Conservation (phyloP, 352 stramenopile species). For the Stramenopiles sp. region DNA sequence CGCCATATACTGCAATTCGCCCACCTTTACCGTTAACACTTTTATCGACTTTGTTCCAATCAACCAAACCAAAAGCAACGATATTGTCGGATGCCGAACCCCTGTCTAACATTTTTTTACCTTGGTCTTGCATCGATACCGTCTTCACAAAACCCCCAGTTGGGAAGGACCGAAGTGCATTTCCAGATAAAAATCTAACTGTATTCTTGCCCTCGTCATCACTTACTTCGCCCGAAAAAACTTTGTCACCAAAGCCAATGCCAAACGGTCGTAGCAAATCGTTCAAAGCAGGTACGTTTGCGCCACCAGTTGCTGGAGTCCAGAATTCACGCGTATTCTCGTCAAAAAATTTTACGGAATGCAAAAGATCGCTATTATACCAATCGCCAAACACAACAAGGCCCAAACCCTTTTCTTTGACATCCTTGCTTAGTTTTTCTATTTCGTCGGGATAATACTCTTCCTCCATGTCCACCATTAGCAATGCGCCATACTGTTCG, state of each 20-base stretch:
- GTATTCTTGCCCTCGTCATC: not conserved
- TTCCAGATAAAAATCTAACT: not conserved
- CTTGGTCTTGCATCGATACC: not conserved
- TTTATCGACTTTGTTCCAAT: not conserved
- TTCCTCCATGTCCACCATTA: constrained; percentile 56
- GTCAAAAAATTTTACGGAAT: constrained; percentile 47
- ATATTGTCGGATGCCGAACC: not conserved
- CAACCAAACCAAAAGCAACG: not conserved
- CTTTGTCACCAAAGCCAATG: constrained; percentile 39
- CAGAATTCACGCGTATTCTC: constrained; percentile 54
- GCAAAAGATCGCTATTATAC: constrained; percentile 42
- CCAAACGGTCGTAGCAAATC: constrained; percentile 38
- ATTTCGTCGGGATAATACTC: constrained; percentile 47
- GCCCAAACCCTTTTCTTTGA: constrained; percentile 40
- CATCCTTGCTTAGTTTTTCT: constrained; percentile 30
- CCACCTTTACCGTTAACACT: not conserved
- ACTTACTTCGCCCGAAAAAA: constrained; percentile 13
- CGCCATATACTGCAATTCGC: not conserved
- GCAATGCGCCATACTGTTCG: constrained; percentile 40
- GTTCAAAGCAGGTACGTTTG: constrained; percentile 51
- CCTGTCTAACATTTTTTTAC: not conserved
- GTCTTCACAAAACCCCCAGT: not conserved
- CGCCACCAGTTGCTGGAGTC: constrained; percentile 43
- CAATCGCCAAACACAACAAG: constrained; percentile 51
- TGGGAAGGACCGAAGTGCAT: not conserved